Percentiles rank a stretch among this genome's conserved stretches.
phyloP scores from a whole-genome alignment of 2,329 filamentous ascomycete species.

The Lasiodiplodia hormozganensis region DNA sequence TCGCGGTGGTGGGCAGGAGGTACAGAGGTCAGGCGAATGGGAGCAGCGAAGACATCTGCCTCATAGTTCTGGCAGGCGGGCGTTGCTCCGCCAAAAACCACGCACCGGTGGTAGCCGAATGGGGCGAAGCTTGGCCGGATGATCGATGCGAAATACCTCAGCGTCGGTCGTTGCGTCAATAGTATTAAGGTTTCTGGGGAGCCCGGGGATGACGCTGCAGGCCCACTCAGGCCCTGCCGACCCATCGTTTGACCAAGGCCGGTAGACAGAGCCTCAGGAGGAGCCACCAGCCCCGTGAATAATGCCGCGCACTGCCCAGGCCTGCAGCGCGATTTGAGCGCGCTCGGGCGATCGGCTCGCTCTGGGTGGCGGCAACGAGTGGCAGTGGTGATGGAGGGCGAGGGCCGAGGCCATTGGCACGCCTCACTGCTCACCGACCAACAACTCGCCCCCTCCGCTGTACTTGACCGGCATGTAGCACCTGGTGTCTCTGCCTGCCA shows the following conservation, averaged over 20 bases:
- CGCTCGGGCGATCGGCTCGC: constrained; percentile 4
- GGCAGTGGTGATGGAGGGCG: constrained; percentile 1
- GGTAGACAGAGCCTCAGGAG: constrained; percentile 14
- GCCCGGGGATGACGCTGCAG: constrained; percentile 12
- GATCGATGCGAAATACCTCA: constrained; percentile 25
- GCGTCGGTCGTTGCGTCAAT: constrained; percentile 16
- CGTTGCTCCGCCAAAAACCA: constrained; percentile 14
- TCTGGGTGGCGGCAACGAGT: background rate
- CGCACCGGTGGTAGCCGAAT: constrained; percentile 26
- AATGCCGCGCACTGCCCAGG: background rate
- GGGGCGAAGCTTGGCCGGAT: constrained; percentile 19
- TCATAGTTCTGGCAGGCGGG: constrained; percentile 6
- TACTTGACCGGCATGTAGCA: background rate
- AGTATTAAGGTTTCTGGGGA: constrained; percentile 13
- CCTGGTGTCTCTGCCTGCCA: background rate
- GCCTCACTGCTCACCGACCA: constrained; percentile 11
- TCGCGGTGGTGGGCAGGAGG: constrained; percentile 9
- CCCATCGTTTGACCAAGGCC: background rate
- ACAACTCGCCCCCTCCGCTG: background rate
- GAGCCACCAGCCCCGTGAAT: background rate
- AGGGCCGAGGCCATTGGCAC: background rate
- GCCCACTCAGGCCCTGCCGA: background rate
- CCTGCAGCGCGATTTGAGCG: constrained; percentile 11
- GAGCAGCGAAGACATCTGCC: background rate
- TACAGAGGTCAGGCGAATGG: constrained; percentile 1